Evolutionary conservation across 306 rosid species (phyloP).

Genomic region (Rosa multiflora): DNA sequence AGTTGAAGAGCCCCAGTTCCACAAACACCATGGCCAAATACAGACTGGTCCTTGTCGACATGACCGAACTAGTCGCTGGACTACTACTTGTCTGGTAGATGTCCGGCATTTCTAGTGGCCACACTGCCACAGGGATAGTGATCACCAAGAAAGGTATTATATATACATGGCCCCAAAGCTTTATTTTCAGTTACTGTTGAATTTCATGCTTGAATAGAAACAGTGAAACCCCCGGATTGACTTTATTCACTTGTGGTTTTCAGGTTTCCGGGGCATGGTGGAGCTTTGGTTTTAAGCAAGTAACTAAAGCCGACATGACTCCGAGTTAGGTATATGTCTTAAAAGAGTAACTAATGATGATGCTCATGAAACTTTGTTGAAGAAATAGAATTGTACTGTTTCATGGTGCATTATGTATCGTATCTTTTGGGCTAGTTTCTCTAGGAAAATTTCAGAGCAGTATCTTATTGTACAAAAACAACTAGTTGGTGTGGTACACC

Average conservation of each 20-base stretch:
- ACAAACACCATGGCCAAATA: conserved; percentile 24
- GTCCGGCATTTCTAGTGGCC: conserved; percentile 43
- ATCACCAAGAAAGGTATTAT: background rate
- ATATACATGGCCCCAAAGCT: background rate
- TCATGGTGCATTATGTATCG: background rate
- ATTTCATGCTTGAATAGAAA: background rate
- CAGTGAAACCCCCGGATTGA: background rate
- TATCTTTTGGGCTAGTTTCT: background rate
- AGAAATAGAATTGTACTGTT: background rate
- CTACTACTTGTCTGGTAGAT: conserved; percentile 56
- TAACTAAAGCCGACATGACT: background rate
- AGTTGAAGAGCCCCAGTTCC: background rate
- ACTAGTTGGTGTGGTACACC: too few relatives aligned
- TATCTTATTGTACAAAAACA: too few relatives aligned
- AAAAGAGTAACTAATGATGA: background rate
- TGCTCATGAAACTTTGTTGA: background rate
- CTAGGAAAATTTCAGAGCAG: too few relatives aligned
- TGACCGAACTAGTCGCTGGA: conserved; percentile 22
- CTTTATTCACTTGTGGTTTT: background rate
- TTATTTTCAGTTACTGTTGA: background rate
- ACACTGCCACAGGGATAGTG: background rate
- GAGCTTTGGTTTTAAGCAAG: background rate
- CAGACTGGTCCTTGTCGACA: conserved; percentile 27
- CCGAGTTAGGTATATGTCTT: background rate
- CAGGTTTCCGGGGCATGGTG: background rate